Conservation (phyloP, 352 stramenopile species). For the Phytophthora europaea region DNA sequence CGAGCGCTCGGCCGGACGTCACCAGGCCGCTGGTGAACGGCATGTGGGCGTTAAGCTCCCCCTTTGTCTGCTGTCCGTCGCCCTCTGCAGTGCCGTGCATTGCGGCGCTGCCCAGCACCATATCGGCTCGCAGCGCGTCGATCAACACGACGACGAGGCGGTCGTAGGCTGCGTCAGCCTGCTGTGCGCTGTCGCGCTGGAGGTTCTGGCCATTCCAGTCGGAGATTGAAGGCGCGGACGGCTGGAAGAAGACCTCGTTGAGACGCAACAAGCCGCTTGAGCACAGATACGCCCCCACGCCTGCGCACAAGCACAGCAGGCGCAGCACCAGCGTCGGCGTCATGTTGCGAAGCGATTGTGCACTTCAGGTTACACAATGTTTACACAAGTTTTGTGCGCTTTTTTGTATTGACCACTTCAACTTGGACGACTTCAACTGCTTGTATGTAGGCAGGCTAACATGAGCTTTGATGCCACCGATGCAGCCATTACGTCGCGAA, state of each 20-base stretch:
- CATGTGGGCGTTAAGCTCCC: conserved; percentile 77
- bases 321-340: conserved; percentile 26
- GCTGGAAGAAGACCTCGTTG: conserved; percentile 62
- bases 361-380: background rate
- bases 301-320: conserved; percentile 52
- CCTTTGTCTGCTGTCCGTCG: conserved; percentile 6
- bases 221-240: background rate
- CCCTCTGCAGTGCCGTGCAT: conserved; percentile 39
- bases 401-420: background rate
- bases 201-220: conserved; percentile 9
- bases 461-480: background rate
- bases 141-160: conserved; percentile 89
- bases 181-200: background rate
- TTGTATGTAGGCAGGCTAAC: too few relatives aligned
- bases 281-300: conserved; percentile 56
- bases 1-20: conserved; percentile 55
- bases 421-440: background rate
- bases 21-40: conserved; percentile 70
- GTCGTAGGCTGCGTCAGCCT: conserved; percentile 56
- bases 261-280: conserved; percentile 68
- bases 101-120: conserved; percentile 79
- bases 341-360: conserved; percentile 16
- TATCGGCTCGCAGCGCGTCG: conserved; percentile 88
- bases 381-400: background rate
- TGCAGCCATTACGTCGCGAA: background rate